Evolutionary conservation across 2,329 filamentous ascomycete species (phyloP), one percentile per base, ranked within the genome.

Genomic region (Polychaeton citri): DNA sequence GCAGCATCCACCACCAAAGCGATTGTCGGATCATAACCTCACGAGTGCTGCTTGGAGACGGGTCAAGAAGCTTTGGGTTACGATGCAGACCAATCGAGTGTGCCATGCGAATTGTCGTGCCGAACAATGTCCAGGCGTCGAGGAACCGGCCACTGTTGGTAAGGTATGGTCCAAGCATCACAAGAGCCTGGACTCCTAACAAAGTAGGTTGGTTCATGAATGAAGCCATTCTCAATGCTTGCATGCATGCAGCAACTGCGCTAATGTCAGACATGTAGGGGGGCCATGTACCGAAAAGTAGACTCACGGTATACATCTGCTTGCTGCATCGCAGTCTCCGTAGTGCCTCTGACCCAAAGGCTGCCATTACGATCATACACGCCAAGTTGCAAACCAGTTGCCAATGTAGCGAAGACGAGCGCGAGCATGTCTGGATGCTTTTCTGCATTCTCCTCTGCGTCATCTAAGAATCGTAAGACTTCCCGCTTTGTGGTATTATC

Each of bases 1-100:
- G 63, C n/a, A 69, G 46, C 55, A 69, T 64, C 61, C 64, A 66
- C 65, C 65, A 69, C 65, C 65, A 69, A 1, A 68, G 49, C 12
- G 59, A 59, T 35, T 60, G 62, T 5, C 65, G 54, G 10, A 62
- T 52, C 10, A 56, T 55, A 33, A 56, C 58, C 43, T 68, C 63
- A 17, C 57, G 53, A 32, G 18, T 16, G 6, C 60, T 51, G 2
- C 60, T 55, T 21, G 58, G 57, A 3, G 59, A 45, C 13, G 64
- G 61, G 37, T 68, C 56, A 18, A 66, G 55, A 30, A 59, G 57
- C 39, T 60, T 64, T 2, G 65, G 64, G 40, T 68, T 61, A 5
- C 65, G 61, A 43, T 69, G 65, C 13, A 69, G 55, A 5, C 65
- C 65, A 32, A 68, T 64, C 1, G 64, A 62, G 32, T 69, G 65